These are phyloP conservation scores for Nicotiana rustica DNA, from an alignment of 305 asterid genomes.

Conservation along the genomic window DNA sequence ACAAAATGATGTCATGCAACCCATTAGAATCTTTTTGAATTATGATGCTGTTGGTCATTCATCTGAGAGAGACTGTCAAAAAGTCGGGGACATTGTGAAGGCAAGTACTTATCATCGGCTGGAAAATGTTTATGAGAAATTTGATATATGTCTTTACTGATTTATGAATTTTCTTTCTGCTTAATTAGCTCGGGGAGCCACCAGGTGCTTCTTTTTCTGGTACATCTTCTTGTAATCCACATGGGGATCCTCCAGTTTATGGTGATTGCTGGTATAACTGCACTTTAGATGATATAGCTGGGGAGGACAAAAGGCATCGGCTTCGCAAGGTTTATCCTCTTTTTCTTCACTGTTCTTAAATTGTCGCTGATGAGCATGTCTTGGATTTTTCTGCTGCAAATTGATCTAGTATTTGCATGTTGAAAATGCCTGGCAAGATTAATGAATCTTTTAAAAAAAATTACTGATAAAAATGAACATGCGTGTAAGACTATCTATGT, in stretches of 20 bases:
- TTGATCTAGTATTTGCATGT: neutral
- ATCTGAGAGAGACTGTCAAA: conserved; percentile 86
- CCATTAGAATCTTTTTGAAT: conserved; percentile 87
- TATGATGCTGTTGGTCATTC: conserved; percentile 99
- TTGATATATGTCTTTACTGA: conserved; percentile 1
- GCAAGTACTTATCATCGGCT: conserved; percentile 51
- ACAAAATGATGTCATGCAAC: conserved; percentile 65
- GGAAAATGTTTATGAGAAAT: neutral
- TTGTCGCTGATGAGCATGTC: neutral
- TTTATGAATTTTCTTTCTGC: neutral
- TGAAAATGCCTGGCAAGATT: neutral
- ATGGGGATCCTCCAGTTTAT: conserved; percentile 81
- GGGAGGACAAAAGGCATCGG: conserved; percentile 85
- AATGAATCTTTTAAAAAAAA: neutral
- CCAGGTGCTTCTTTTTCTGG: conserved; percentile 82
- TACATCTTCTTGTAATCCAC: conserved; percentile 87
- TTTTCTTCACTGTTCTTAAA: conserved; percentile 22
- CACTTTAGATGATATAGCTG: conserved; percentile 86
- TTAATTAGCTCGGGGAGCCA: conserved; percentile 88
- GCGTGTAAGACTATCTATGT: neutral
- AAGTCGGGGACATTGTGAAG: conserved; percentile 84
- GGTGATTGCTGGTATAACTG: conserved; percentile 98
- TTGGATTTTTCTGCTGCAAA: neutral
- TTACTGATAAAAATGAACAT: conserved; percentile 1
- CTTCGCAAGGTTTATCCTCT: conserved; percentile 76